Base-by-base conservation (phyloP, 805 yeast genomes). In the Candida jianshihensis region DNA sequence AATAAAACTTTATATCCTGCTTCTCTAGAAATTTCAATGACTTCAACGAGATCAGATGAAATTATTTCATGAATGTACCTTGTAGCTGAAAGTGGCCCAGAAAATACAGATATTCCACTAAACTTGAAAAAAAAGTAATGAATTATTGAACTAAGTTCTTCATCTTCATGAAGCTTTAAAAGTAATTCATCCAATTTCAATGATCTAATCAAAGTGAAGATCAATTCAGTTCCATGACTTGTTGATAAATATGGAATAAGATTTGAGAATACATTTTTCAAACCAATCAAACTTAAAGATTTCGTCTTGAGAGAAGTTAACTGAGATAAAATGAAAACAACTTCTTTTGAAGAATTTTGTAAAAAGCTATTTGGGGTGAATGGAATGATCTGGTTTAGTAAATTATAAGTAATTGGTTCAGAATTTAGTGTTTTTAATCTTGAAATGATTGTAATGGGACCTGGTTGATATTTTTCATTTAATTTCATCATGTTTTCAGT, bases 1-100 rank as follows among this genome's bases (percentile, higher is more conserved):
- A 53, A 48, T 3, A 46, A 19, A 5, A 52, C 40, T 35, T 48
- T 46, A 34, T 40, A 52, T 22, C 53, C 38, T 4, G 53, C 48
- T 19, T 36, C 29, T 4, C 27, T 39, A 1, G 54, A 44, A 7
- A 40, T 26, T 12, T 41, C 41, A 16, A 53, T 28, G 1, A 46
- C 47, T 18, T 27, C 37, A 0, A 43, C n/a, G 30, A 48, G 36
- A n/a, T 46, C 49, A 8, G 40, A 36, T 12, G 33, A 32, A 21
- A 46, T 13, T 4, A 37, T 26, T 16, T 28, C 27, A 9, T 42
- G 41, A 17, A 19, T 25, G 25, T 19, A 4, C 7, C 8, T 18
- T 30, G 6, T 18, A 26, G 6, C 30, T 24, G n/a, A n/a, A n/a
- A n/a, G n/a, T n/a, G n/a, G n/a, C n/a, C n/a, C n/a, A n/a, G n/a